phyloP scores from a whole-genome alignment of 2,329 filamentous ascomycete species.

The Aspergillus uvarum region DNA sequence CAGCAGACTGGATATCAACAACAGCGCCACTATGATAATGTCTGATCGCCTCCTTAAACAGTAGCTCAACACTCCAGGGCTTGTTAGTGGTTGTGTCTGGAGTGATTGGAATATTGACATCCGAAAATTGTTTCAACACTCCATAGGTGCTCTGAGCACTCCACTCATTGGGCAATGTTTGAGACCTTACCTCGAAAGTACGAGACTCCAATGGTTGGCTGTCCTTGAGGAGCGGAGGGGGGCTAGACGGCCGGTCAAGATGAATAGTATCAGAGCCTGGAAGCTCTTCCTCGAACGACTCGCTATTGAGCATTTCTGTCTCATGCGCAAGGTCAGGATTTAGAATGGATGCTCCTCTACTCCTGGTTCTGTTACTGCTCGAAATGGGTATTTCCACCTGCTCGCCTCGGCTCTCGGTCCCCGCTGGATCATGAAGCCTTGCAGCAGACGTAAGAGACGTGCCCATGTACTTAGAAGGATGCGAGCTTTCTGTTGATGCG shows the following conservation, averaged over 20 bases:
- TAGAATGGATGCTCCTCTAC: slow-evolving; percentile 12
- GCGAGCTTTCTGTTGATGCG: slow-evolving; percentile 59
- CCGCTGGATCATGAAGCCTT: slow-evolving; percentile 24
- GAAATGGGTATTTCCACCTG: slow-evolving; percentile 14
- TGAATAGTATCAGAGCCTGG: slow-evolving; percentile 30
- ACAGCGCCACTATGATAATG: slow-evolving; percentile 41
- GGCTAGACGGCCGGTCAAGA: slow-evolving; percentile 48
- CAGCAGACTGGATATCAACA: slow-evolving; percentile 43
- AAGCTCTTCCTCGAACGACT: slow-evolving; percentile 27
- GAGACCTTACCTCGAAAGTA: slow-evolving; percentile 8
- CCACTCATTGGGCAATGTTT: slow-evolving; percentile 1
- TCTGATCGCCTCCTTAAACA: slow-evolving; percentile 41
- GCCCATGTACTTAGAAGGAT: slow-evolving; percentile 52
- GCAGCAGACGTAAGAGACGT: slow-evolving; percentile 48
- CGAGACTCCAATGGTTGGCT: slow-evolving; percentile 29
- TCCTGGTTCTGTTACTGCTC: slow-evolving; percentile 2
- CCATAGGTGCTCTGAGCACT: slow-evolving; percentile 13
- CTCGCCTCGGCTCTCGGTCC: slow-evolving; percentile 24
- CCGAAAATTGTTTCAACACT: slow-evolving; percentile 23
- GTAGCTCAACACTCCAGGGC: slow-evolving; percentile 41
- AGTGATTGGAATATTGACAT: slow-evolving; percentile 32
- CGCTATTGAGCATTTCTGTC: slow-evolving; percentile 23
- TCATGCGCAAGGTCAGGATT: slow-evolving; percentile 15
- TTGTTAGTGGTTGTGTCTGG: slow-evolving; percentile 32
- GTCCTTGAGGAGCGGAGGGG: slow-evolving; percentile 38